Evolutionary conservation across 1,284 basidiomycete species (phyloP).

Genomic region (Irpex rosettiformis): DNA sequence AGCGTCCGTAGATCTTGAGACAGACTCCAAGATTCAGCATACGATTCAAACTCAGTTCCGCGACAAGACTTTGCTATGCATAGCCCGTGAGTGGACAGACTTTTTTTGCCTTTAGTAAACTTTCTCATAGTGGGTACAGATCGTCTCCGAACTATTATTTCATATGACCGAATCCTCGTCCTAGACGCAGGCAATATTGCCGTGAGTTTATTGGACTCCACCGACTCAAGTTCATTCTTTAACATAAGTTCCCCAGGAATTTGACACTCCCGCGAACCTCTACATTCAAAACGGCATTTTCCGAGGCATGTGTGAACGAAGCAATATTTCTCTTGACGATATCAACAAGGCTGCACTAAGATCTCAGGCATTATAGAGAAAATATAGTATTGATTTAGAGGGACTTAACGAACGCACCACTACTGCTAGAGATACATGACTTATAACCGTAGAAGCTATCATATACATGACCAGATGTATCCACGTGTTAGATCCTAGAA

Average conservation of each 20-base stretch:
- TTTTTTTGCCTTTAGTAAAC: not conserved
- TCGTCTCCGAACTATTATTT: constrained; percentile 75
- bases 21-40: constrained; percentile 57
- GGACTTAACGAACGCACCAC: not conserved
- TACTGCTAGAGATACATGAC: constrained; percentile 15
- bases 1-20: constrained; percentile 53
- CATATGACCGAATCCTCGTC: constrained; percentile 74
- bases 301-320: constrained; percentile 63
- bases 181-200: constrained; percentile 69
- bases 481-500: not conserved
- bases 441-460: not conserved
- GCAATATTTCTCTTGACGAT: constrained; percentile 52
- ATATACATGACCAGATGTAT: constrained; percentile 1
- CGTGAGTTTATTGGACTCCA: constrained; percentile 32
- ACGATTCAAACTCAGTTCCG: constrained; percentile 49
- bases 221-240: not conserved
- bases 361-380: constrained; percentile 1
- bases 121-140: constrained; percentile 32
- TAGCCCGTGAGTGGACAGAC: constrained; percentile 26
- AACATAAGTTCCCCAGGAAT: constrained; percentile 44
- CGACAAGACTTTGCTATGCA: constrained; percentile 29
- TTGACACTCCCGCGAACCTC: constrained; percentile 63
- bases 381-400: not conserved
- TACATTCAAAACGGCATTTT: constrained; percentile 61
- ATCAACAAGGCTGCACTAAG: constrained; percentile 34